Conservation (phyloP, 2,329 filamentous ascomycete genomes). For the Cladosporium austrohemisphaericum region DNA sequence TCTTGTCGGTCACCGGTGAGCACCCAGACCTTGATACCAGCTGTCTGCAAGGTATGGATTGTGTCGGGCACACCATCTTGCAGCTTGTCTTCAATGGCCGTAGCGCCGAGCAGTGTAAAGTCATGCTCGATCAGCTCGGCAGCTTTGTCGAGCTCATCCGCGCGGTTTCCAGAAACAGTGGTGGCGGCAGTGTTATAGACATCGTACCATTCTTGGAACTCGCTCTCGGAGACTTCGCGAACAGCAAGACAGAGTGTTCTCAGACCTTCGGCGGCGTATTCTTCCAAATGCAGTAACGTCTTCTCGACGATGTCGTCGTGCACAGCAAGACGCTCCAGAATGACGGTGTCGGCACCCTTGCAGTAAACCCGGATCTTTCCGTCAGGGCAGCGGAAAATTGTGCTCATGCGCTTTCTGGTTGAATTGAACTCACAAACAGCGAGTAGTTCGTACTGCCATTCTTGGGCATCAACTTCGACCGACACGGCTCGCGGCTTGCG, state of each 20-base stretch:
- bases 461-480: slow-evolving; percentile 68
- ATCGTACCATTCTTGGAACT: slow-evolving; percentile 81
- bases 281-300: slow-evolving; percentile 94
- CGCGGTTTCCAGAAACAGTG: slow-evolving; percentile 85
- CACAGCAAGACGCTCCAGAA: slow-evolving; percentile 80
- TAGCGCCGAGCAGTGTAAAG: slow-evolving; percentile 86
- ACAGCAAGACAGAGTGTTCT: slow-evolving; percentile 92
- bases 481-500: slow-evolving; percentile 86
- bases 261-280: slow-evolving; percentile 94
- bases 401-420: slow-evolving; percentile 94
- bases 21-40: slow-evolving; percentile 98
- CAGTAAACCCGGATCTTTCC: slow-evolving; percentile 91
- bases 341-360: slow-evolving; percentile 97
- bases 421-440: slow-evolving; percentile 99
- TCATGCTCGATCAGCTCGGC: slow-evolving; percentile 93
- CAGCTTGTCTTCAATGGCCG: slow-evolving; percentile 92
- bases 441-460: slow-evolving; percentile 81
- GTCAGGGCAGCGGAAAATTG: slow-evolving; percentile 93
- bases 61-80: slow-evolving; percentile 98
- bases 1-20: slow-evolving; percentile 96
- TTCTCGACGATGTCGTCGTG: slow-evolving; percentile 77
- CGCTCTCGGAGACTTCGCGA: slow-evolving; percentile 85
- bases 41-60: slow-evolving; percentile 92
- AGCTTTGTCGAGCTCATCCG: slow-evolving; percentile 94
- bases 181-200: slow-evolving; percentile 85